Evolutionary conservation across 1,284 basidiomycete genomes (phyloP), one percentile per base, ranked within the genome.

Genomic region (Mycena sp.): DNA sequence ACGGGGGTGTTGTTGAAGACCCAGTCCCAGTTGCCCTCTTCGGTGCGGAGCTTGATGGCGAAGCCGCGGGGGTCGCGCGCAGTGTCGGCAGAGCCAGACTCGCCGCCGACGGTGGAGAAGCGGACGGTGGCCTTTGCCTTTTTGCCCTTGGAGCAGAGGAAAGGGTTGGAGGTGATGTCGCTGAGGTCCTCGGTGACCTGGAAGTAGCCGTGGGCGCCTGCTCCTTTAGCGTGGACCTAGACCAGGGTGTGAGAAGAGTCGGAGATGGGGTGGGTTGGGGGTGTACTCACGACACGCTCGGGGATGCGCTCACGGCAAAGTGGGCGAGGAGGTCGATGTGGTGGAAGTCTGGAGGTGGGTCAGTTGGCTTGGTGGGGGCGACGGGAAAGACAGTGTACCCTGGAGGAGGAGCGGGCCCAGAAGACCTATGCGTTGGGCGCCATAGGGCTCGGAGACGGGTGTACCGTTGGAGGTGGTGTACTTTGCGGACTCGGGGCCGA

Each of bases 281-380:
- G 32, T 7, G 7, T 35, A 80, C 87, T 67, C 75, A 89, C 93
- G 57, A 96, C 92, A 78, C 95, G 93, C 85, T 97, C 96, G 21
- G 96, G 96, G 74, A 98, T 96, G 77, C 96, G 91, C 82, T 98
- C 95, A 94, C 88, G 79, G 94, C 93, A 73, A 97, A 96, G 84
- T 96, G 94, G 41, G 93, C 90, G 69, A 97, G 86, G 60, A 93
- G 83, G 79, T 96, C 93, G 74, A 95, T 90, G 77, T 93, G 88
- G 77, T 94, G 91, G 81, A 95, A 95, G 78, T 95, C 93, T 90
- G 14, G 16, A 25, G 5, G 68, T 51, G 28, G 48, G 52, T n/a
- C 32, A 32, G 49, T 62, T 23, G 52, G 37, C 23, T 4, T 57
- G 16, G 25, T 28, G 16, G 41, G 19, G 28, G 25, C 35, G 35